phyloP scores from a whole-genome alignment of 2,329 filamentous ascomycete species.

The Pseudocercospora fuligena region DNA sequence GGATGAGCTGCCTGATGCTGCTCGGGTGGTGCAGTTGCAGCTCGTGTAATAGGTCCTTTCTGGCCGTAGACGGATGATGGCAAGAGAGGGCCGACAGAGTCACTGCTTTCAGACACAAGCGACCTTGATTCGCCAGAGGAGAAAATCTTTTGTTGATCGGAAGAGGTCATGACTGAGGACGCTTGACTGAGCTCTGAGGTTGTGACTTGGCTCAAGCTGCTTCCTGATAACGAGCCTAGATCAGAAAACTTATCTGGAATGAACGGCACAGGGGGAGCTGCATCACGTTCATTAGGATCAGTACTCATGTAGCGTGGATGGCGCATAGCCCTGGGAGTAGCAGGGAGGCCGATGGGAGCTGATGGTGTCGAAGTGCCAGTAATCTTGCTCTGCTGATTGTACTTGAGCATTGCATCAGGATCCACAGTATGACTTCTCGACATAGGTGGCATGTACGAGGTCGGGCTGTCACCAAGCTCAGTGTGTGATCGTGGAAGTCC shows the following conservation, averaged over 20 bases:
- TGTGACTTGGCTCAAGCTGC: conserved; percentile 36
- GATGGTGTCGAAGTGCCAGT: conserved; percentile 55
- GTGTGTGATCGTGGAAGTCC: conserved; percentile 44
- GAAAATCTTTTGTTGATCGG: conserved; percentile 21
- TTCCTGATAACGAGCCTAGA: conserved; percentile 31
- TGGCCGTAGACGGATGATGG: conserved; percentile 55
- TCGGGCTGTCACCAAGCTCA: conserved; percentile 52
- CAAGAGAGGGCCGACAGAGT: conserved; percentile 53
- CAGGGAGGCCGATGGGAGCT: conserved; percentile 75
- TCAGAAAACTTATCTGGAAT: conserved; percentile 57
- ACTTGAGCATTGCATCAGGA: conserved; percentile 53
- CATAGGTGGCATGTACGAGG: conserved; percentile 44
- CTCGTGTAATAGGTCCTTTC: conserved; percentile 44
- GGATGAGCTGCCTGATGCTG: conserved; percentile 42
- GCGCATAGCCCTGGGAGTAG: conserved; percentile 89
- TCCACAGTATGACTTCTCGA: conserved; percentile 70
- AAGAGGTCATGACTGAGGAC: conserved; percentile 17
- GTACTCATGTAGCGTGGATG: conserved; percentile 71
- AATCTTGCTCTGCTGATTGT: conserved; percentile 35
- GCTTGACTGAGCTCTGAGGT: conserved; percentile 38
- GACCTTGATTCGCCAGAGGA: conserved; percentile 46
- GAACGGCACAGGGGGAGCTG: conserved; percentile 58
- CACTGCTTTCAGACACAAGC: conserved; percentile 32
- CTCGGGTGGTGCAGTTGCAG: conserved; percentile 56
- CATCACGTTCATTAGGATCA: conserved; percentile 56